Percentiles rank a stretch among this genome's conserved stretches.
Evolutionary conservation across 2,329 filamentous ascomycete species (phyloP).

Genomic region (Botrytis cinerea): DNA sequence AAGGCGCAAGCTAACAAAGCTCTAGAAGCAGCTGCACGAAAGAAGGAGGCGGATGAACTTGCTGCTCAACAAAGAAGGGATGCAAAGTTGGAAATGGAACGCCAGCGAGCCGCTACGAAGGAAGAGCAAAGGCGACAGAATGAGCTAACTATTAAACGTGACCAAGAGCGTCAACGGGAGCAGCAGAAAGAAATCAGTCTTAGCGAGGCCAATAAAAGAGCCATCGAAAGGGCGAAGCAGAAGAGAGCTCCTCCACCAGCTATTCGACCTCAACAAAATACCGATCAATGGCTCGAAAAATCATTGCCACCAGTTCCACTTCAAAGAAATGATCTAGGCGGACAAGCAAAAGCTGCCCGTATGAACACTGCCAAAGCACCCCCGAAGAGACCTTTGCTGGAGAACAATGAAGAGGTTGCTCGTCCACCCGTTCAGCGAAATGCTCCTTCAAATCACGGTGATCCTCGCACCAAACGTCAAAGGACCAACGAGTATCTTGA

Average conservation of each 20-base stretch:
- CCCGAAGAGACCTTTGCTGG: conserved; percentile 72
- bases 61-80: conserved; percentile 78
- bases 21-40: conserved; percentile 73
- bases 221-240: conserved; percentile 66
- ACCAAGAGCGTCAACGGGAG: conserved; percentile 53
- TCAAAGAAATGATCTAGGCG: conserved; percentile 34
- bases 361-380: conserved; percentile 70
- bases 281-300: conserved; percentile 38
- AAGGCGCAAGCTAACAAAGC: conserved; percentile 72
- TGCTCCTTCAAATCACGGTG: conserved; percentile 64
- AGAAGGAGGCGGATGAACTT: conserved; percentile 82
- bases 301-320: conserved; percentile 37
- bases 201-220: conserved; percentile 66
- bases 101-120: conserved; percentile 67
- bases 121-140: conserved; percentile 66
- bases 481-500: conserved; percentile 71
- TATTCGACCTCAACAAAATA: conserved; percentile 54
- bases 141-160: conserved; percentile 60
- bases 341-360: conserved; percentile 48
- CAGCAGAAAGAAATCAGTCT: conserved; percentile 49
- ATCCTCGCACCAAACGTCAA: conserved; percentile 68
- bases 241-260: conserved; percentile 64
- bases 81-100: conserved; percentile 77
- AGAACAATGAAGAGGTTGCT: conserved; percentile 57
- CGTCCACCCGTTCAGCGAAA: conserved; percentile 54